Conservation (phyloP, 1,284 basidiomycete species). For the Puccinia hordei region DNA sequence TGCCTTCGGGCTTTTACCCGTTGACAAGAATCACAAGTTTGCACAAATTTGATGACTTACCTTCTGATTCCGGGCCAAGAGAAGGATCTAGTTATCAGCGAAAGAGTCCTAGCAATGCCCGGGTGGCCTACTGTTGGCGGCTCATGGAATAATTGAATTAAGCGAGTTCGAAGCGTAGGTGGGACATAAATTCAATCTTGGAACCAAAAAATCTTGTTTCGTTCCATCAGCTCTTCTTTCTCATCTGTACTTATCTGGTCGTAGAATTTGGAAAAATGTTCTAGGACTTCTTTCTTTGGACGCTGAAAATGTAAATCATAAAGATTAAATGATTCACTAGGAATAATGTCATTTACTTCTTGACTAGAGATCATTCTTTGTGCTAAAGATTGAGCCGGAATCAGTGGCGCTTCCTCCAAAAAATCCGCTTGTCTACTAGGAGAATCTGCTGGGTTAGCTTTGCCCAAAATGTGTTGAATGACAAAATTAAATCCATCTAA, state of each 20-base stretch:
- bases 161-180: too few species aligned
- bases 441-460: neutral
- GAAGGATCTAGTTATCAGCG: constrained; percentile 1
- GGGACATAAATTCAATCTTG: too few species aligned
- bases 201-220: too few species aligned
- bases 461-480: neutral
- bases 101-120: constrained; percentile 15
- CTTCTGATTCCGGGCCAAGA: too few species aligned
- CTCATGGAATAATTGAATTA: neutral
- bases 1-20: neutral
- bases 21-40: constrained; percentile 14
- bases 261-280: too few species aligned
- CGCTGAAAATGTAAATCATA: neutral
- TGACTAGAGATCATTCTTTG: neutral
- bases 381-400: too few species aligned
- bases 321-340: too few species aligned
- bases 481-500: too few species aligned
- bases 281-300: neutral
- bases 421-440: neutral
- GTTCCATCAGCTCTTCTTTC: too few species aligned
- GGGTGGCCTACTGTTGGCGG: neutral
- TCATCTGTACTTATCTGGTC: too few species aligned
- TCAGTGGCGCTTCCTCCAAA: too few species aligned
- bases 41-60: neutral
- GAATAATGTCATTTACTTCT: too few species aligned